Conservation (phyloP, 345 rosid genomes). For the Balakata baccata region DNA sequence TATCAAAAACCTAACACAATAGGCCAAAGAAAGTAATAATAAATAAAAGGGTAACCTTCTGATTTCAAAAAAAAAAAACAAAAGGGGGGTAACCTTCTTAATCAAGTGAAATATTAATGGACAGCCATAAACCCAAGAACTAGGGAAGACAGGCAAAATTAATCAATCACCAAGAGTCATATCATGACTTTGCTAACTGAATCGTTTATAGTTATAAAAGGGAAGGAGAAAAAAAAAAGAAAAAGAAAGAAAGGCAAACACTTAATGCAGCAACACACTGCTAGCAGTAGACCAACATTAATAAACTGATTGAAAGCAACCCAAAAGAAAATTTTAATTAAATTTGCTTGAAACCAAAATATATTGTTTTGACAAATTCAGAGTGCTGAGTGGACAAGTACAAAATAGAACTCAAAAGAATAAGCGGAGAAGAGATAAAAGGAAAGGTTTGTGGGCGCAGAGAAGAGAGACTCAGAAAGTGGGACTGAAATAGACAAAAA, state of each 20-base stretch:
- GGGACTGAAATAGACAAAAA: neutral
- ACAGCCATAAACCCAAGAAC: neutral
- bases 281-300: neutral
- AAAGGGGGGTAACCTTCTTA: no score
- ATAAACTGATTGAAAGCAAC: constrained; percentile 25
- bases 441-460: neutral
- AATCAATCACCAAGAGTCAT: neutral
- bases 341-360: no score
- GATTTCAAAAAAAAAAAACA: no score
- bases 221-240: neutral
- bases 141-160: neutral
- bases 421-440: neutral
- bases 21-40: neutral
- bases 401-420: neutral
- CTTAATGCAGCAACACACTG: constrained; percentile 10
- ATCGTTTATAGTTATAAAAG: no score
- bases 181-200: no score
- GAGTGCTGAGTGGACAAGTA: neutral
- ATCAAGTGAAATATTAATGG: neutral
- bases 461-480: neutral
- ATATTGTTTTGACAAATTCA: no score
- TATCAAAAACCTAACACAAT: neutral
- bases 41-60: neutral
- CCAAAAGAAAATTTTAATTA: neutral
- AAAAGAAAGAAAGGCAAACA: neutral